These are phyloP conservation scores for Hibiscus tridactylites DNA, from an alignment of 345 rosid genomes.

Conservation along the genomic window DNA sequence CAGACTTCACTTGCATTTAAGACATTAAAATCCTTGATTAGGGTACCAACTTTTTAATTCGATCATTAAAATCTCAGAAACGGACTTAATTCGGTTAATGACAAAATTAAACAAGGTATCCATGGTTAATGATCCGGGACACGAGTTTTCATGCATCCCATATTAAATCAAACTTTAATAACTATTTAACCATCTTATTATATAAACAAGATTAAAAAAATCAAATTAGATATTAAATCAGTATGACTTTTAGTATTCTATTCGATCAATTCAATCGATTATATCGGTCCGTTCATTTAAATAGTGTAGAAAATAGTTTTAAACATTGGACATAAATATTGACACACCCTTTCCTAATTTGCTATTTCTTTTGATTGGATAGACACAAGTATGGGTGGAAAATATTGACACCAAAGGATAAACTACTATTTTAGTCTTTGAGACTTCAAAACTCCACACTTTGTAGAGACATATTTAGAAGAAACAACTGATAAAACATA, in stretches of 20 bases:
- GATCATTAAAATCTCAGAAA: too few relatives aligned
- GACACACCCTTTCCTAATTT: neutral
- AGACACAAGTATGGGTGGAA: neutral
- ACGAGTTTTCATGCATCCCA: slow-evolving; percentile 3
- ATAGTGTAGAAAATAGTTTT: too few relatives aligned
- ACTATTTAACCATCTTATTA: too few relatives aligned
- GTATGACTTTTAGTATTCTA: too few relatives aligned
- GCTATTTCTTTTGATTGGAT: neutral
- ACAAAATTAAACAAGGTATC: too few relatives aligned
- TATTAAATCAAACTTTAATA: neutral
- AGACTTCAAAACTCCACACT: neutral
- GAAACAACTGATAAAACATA: neutral
- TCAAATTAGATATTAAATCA: too few relatives aligned
- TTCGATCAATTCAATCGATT: too few relatives aligned
- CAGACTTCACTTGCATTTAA: neutral
- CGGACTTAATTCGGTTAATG: too few relatives aligned
- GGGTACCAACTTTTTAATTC: too few relatives aligned
- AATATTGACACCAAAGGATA: neutral
- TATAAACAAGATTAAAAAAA: too few relatives aligned
- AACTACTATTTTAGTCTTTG: slow-evolving; percentile 1
- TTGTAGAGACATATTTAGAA: neutral
- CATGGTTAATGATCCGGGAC: neutral
- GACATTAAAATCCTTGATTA: neutral
- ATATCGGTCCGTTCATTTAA: too few relatives aligned
- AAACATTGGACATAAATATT: neutral